A percentile compares a stretch with the other conserved stretches of the same genome.
Evolutionary conservation across 148 eudicot species (phyloP).

Genomic region (Camellia japonica): DNA sequence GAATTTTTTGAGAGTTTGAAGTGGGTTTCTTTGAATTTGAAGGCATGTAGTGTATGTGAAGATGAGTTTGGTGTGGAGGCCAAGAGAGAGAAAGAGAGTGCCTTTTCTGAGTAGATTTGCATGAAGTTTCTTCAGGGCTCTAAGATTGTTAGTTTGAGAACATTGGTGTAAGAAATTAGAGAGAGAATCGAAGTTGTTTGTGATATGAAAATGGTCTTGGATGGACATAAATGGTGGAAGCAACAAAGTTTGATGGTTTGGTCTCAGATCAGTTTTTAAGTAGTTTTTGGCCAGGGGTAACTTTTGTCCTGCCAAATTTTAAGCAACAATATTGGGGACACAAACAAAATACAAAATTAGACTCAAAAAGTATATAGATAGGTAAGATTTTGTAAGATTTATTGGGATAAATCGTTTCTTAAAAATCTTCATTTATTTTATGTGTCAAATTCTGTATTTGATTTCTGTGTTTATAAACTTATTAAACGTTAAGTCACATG

Average conservation of each 20-base stretch:
- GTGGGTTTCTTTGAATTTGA: conserved; percentile 18
- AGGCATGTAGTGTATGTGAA: conserved; percentile 36
- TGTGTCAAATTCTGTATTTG: too few relatives aligned
- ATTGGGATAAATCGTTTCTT: too few relatives aligned
- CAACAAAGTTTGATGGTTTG: not conserved
- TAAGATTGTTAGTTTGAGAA: conserved; percentile 32
- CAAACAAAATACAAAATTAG: too few relatives aligned
- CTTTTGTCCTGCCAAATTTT: too few relatives aligned
- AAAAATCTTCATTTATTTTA: too few relatives aligned
- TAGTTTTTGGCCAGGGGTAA: not conserved
- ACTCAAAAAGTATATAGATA: too few relatives aligned
- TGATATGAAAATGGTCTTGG: conserved; percentile 5
- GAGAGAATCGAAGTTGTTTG: conserved; percentile 17
- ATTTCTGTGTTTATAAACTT: too few relatives aligned
- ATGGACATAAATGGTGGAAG: conserved; percentile 6
- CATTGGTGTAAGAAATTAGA: conserved; percentile 28
- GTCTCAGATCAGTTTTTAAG: not conserved
- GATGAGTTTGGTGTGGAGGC: conserved; percentile 43
- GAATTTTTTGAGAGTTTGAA: conserved; percentile 33
- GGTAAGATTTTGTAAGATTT: too few relatives aligned
- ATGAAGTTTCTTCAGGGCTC: conserved; percentile 40
- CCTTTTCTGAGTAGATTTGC: conserved; percentile 46
- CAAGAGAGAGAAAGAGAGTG: conserved; percentile 32
- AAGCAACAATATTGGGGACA: too few relatives aligned
- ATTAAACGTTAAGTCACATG: too few relatives aligned